Base-by-base conservation (phyloP, 2,329 filamentous ascomycete genomes). In the Periconia digitata region DNA sequence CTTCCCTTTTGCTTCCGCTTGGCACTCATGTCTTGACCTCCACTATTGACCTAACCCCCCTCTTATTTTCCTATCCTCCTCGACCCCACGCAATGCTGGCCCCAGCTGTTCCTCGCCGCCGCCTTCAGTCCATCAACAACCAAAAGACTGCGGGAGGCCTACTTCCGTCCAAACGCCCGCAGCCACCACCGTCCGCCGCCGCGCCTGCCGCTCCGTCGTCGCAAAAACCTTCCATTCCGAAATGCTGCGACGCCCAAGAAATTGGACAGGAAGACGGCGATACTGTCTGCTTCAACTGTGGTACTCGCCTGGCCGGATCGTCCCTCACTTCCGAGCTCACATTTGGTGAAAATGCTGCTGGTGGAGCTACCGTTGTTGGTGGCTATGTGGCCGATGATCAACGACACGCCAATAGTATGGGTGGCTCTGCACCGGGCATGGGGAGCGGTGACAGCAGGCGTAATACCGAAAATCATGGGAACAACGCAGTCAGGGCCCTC, bases 271-370 rank as follows among this genome's bases (percentile, higher is more conserved):
- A 60, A 21, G 62, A 64, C 17, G 56, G 55, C 22, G 44, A 37
- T 2, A 47, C 45, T 13, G 50, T 58, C 45, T 97, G 94, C 73
- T 83, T 85, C 52, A 87, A 84, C 40, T 97, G 94, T 71, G 92
- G 91, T 79, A 86, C 84, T 51, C 84, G 96, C 57, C 83, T 92
- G 47, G 86, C 89, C 59, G 88, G 95, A 66, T 86, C 85, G 67
- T 91, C 95, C 64, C 96, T 97, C 54, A 92, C 96, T 49, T 84
- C 90, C 41, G 94, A 99, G 70, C 84, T 97, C 53, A 86, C 86
- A 18, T 99, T 97, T 65, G 91, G 91, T 56, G 92, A 99, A 75
- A 87, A 85, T 22, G 84, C 89, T 0, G 85, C 84, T 27, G 94
- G 94, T 62, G 90, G 89, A 41, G 92, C 92, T 44, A 83, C 95